Evolutionary conservation across 2,329 filamentous ascomycete species (phyloP).

Genomic region (Penicillium fuscoglaucum): DNA sequence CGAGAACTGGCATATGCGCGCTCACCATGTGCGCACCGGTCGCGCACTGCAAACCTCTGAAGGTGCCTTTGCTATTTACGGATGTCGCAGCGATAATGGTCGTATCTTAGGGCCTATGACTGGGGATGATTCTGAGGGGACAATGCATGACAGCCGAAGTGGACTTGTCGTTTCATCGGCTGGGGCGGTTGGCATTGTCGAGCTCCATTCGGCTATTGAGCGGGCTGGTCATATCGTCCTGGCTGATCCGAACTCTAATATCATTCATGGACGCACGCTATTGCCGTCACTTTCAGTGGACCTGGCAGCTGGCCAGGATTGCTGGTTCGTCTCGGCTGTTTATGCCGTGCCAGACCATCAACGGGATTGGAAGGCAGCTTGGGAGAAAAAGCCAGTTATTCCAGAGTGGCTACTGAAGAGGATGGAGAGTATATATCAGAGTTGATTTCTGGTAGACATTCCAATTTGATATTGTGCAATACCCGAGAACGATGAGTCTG

Average conservation of each 20-base stretch:
- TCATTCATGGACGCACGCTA: slow-evolving; percentile 69
- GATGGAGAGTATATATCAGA: slow-evolving; percentile 37
- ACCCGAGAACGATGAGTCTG: no score
- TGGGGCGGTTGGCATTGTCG: slow-evolving; percentile 54
- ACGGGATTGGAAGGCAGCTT: slow-evolving; percentile 59
- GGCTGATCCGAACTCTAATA: slow-evolving; percentile 76
- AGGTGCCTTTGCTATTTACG: slow-evolving; percentile 69
- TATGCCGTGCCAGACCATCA: slow-evolving; percentile 64
- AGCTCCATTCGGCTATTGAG: slow-evolving; percentile 38
- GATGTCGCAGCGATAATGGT: slow-evolving; percentile 61
- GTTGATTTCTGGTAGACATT: neutral
- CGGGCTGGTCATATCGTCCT: slow-evolving; percentile 67
- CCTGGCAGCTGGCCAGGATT: slow-evolving; percentile 57
- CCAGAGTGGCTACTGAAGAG: slow-evolving; percentile 62
- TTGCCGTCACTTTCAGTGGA: slow-evolving; percentile 69
- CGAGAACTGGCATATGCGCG: slow-evolving; percentile 44
- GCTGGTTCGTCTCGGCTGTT: slow-evolving; percentile 70
- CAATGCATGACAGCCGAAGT: slow-evolving; percentile 33
- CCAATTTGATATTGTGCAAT: neutral
- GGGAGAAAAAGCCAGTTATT: slow-evolving; percentile 59
- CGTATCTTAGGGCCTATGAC: slow-evolving; percentile 51
- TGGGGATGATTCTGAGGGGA: slow-evolving; percentile 45
- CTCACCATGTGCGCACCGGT: slow-evolving; percentile 41
- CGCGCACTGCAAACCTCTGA: slow-evolving; percentile 70
- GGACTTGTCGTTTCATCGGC: slow-evolving; percentile 51